phyloP scores from a whole-genome alignment of 164 flowering plant species.

The Aristolochia californica region DNA sequence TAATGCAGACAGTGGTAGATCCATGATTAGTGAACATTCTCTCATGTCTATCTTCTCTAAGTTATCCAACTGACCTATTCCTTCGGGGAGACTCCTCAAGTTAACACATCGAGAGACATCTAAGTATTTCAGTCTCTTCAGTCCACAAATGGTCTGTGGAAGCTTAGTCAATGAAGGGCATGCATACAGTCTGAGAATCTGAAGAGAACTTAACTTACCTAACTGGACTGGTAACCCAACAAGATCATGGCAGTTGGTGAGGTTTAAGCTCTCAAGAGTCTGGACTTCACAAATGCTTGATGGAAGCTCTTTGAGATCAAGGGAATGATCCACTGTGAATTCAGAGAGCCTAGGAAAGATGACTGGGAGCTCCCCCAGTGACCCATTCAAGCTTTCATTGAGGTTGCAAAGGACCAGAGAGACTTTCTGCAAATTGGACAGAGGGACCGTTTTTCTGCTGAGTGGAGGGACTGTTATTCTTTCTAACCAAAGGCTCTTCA shows the following conservation, averaged over 20 bases:
- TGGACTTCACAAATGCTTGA: constrained; percentile 31
- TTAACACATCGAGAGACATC: constrained; percentile 66
- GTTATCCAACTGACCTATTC: constrained; percentile 27
- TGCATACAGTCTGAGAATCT: constrained; percentile 46
- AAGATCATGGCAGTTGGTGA: constrained; percentile 66
- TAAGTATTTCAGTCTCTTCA: constrained; percentile 36
- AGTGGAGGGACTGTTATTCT: constrained; percentile 36
- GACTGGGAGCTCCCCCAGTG: constrained; percentile 23
- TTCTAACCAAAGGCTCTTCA: constrained; percentile 79
- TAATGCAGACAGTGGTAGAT: constrained; percentile 34
- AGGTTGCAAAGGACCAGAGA: constrained; percentile 55
- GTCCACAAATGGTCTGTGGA: constrained; percentile 37
- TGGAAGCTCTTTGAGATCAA: constrained; percentile 44
- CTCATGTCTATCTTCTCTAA: constrained; percentile 82
- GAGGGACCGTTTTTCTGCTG: constrained; percentile 16
- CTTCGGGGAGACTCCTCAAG: constrained; percentile 47
- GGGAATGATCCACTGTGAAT: constrained; percentile 66
- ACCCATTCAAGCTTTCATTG: constrained; percentile 21
- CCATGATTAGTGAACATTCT: constrained; percentile 40
- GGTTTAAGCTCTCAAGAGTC: constrained; percentile 36
- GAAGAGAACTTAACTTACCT: constrained; percentile 29
- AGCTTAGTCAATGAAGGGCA: constrained; percentile 46
- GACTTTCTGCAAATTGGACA: constrained; percentile 35
- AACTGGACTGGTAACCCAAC: constrained; percentile 36
- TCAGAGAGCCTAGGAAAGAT: constrained; percentile 49